Conservation (phyloP, 2,329 filamentous ascomycete genomes). For the Beauveria caledonica region DNA sequence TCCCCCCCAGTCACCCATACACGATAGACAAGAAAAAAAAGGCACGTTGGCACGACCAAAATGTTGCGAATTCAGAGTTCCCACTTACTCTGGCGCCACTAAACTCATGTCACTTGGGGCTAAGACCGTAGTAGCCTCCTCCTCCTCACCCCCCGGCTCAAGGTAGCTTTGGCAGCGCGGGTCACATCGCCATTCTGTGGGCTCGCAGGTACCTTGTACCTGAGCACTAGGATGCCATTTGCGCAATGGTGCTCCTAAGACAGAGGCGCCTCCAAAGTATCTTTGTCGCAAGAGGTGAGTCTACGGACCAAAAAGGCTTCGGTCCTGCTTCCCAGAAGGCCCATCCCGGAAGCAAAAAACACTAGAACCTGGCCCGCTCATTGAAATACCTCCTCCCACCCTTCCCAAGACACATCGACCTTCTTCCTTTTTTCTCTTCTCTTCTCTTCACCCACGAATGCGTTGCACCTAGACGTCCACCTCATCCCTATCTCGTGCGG, state of each 20-base stretch:
- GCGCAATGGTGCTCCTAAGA: conserved; percentile 2
- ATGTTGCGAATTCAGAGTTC: conserved; percentile 3
- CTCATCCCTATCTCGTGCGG: conserved; percentile 38
- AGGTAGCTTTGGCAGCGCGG: not conserved
- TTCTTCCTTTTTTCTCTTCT: conserved; percentile 27
- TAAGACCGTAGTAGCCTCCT: not conserved
- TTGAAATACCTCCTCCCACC: conserved; percentile 34
- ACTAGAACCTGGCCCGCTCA: conserved; percentile 16
- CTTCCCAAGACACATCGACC: conserved; percentile 18
- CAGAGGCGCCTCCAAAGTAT: not conserved
- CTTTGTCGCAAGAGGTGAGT: not conserved
- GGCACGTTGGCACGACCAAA: not conserved
- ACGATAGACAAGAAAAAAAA: not conserved
- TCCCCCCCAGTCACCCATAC: not conserved
- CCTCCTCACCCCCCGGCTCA: not conserved
- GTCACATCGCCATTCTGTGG: not conserved
- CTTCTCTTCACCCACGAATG: conserved; percentile 43
- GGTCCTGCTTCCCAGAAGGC: conserved; percentile 8
- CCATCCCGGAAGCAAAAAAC: conserved; percentile 6
- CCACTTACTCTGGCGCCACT: conserved; percentile 9
- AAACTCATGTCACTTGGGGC: conserved; percentile 8
- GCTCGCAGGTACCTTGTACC: not conserved
- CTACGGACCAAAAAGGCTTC: not conserved
- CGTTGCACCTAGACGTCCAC: conserved; percentile 34
- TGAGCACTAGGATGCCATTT: not conserved